Percentiles rank a stretch among this genome's conserved stretches.
Evolutionary conservation across 2,329 filamentous ascomycete genomes (phyloP).

Genomic region (Aspergillus sojae): DNA sequence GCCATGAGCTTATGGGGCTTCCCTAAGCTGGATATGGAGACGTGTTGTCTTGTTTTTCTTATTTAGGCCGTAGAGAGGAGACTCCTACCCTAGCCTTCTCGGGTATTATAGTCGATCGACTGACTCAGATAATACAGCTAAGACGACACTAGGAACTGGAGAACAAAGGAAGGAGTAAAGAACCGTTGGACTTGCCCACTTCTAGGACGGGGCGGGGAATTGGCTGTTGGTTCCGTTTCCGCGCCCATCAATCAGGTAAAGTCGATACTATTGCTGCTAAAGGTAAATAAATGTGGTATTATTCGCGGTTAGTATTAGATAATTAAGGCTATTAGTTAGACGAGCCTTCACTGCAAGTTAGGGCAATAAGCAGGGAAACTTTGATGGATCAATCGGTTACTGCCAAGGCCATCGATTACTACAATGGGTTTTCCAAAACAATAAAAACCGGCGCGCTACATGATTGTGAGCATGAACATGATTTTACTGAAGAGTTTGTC

Average conservation of each 20-base stretch:
- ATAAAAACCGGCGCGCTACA: background rate
- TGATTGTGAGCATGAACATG: background rate
- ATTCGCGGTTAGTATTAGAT: background rate
- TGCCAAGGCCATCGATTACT: background rate
- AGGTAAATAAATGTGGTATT: background rate
- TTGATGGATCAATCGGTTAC: background rate
- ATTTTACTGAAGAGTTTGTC: background rate
- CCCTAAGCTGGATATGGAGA: background rate
- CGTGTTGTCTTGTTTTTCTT: background rate
- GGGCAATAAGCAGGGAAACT: background rate
- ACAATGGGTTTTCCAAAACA: background rate
- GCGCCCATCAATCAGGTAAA: slow-evolving; percentile 3
- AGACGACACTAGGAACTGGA: slow-evolving; percentile 22
- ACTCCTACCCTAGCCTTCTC: background rate
- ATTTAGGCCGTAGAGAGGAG: background rate
- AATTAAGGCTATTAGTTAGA: background rate
- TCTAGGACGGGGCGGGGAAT: slow-evolving; percentile 1
- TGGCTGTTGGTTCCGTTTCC: slow-evolving; percentile 20
- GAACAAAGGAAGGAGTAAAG: slow-evolving; percentile 9
- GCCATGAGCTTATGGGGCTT: slow-evolving; percentile 5
- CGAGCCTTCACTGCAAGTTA: background rate
- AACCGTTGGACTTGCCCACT: slow-evolving; percentile 16
- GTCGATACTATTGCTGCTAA: background rate
- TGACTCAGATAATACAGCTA: slow-evolving; percentile 17
- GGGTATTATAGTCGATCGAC: slow-evolving; percentile 6